A percentile compares a stretch with the other conserved stretches of the same genome.
phyloP scores from a whole-genome alignment of 208 protist genomes.

The Borovskyia barvae region DNA sequence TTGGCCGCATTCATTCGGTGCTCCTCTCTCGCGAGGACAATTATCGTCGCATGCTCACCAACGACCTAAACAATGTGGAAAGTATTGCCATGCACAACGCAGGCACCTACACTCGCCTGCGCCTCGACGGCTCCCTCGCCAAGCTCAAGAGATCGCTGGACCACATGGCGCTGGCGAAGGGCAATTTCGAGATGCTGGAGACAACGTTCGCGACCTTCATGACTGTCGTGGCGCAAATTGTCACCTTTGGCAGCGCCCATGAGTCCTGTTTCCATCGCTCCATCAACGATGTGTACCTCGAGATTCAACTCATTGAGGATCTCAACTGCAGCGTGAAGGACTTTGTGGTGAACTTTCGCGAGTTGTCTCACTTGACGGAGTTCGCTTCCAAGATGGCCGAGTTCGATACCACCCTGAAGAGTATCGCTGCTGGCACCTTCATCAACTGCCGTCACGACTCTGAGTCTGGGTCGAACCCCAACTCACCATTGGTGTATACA shows the following conservation, averaged over 20 bases:
- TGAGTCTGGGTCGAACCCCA: not conserved
- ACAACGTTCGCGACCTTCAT: constrained; percentile 59
- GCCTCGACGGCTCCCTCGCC: constrained; percentile 58
- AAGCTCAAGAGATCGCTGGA: constrained; percentile 65
- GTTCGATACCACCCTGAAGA: constrained; percentile 77
- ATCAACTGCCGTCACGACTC: constrained; percentile 5
- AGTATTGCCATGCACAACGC: constrained; percentile 82
- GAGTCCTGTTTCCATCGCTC: constrained; percentile 33
- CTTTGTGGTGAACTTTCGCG: constrained; percentile 86
- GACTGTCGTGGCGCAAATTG: constrained; percentile 47
- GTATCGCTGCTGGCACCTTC: constrained; percentile 68
- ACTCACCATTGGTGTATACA: constrained; percentile 42
- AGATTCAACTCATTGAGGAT: constrained; percentile 79
- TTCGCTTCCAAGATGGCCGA: constrained; percentile 74
- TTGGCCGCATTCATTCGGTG: constrained; percentile 73
- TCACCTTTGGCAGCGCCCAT: constrained; percentile 53
- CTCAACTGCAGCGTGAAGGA: constrained; percentile 81
- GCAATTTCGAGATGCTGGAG: constrained; percentile 76
- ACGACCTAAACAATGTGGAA: constrained; percentile 70
- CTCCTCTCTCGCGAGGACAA: constrained; percentile 74
- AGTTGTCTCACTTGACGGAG: constrained; percentile 80
- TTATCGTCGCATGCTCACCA: constrained; percentile 79
- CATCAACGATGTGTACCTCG: constrained; percentile 65
- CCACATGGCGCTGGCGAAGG: constrained; percentile 78
- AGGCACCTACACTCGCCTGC: constrained; percentile 46